Evolutionary conservation across 2,329 filamentous ascomycete genomes (phyloP).

Genomic region (Aureobasidium leucospermi): DNA sequence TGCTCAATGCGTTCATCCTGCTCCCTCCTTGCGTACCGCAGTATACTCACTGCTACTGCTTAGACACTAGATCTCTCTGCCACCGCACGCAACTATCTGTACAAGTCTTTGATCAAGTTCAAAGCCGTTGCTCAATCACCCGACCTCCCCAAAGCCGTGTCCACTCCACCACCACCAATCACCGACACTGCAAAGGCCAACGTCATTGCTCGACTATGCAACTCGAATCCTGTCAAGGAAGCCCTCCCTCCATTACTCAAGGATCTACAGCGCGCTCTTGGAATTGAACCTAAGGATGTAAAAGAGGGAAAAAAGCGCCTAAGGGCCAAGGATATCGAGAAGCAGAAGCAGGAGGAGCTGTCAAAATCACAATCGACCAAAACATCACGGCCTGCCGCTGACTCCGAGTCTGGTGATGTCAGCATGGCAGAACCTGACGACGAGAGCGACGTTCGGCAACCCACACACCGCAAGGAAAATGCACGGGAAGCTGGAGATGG

Average conservation of each 20-base stretch:
- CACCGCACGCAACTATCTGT: constrained; percentile 47
- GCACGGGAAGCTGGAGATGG: background rate
- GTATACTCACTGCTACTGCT: constrained; percentile 4
- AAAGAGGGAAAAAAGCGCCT: constrained; percentile 22
- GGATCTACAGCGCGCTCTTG: constrained; percentile 35
- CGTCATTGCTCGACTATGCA: constrained; percentile 53
- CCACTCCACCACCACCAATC: constrained; percentile 32
- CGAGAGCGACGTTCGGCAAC: background rate
- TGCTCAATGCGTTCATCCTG: background rate
- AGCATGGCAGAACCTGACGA: background rate
- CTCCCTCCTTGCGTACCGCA: background rate
- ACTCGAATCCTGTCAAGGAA: constrained; percentile 51
- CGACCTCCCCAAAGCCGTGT: constrained; percentile 37
- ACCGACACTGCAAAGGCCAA: constrained; percentile 45
- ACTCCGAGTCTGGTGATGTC: constrained; percentile 5
- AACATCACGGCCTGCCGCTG: background rate
- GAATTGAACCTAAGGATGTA: constrained; percentile 20
- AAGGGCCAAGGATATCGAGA: constrained; percentile 21
- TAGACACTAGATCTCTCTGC: constrained; percentile 44
- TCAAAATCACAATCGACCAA: background rate
- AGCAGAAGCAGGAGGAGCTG: background rate
- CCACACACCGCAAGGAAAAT: background rate
- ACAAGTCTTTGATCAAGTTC: constrained; percentile 49
- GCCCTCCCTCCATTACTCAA: constrained; percentile 41
- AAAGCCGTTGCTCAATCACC: constrained; percentile 49